Evolutionary conservation across 2,329 filamentous ascomycete species (phyloP).

Genomic region (Cryphonectria japonica): DNA sequence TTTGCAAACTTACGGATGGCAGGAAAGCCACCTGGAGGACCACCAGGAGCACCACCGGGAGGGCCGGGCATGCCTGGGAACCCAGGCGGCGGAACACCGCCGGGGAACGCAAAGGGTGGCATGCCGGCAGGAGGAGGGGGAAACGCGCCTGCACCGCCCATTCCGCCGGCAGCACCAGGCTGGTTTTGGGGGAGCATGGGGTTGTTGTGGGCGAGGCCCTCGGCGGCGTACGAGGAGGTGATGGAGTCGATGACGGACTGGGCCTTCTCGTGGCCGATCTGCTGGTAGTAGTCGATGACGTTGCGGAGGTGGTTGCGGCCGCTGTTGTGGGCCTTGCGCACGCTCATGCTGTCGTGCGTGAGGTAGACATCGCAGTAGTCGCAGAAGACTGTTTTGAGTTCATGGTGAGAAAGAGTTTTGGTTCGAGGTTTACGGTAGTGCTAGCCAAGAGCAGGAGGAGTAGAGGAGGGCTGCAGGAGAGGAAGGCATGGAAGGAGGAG

Average conservation of each 20-base stretch:
- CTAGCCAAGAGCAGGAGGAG: not conserved
- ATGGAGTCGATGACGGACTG: conserved; percentile 99
- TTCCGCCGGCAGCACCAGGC: conserved; percentile 55
- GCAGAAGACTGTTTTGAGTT: conserved; percentile 69
- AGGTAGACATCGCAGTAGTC: conserved; percentile 99
- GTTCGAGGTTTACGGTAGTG: not conserved
- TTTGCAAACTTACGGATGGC: conserved; percentile 31
- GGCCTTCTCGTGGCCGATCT: conserved; percentile 98
- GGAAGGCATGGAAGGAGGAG: not conserved
- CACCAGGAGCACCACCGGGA: conserved; percentile 17
- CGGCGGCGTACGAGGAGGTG: conserved; percentile 91
- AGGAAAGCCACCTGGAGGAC: conserved; percentile 13
- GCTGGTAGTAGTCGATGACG: conserved; percentile 98
- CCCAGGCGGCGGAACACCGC: conserved; percentile 36
- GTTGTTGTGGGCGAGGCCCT: conserved; percentile 85
- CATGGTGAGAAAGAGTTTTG: not conserved
- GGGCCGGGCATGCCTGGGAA: conserved; percentile 33
- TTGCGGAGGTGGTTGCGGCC: conserved; percentile 97
- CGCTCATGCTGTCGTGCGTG: conserved; percentile 99
- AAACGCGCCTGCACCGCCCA: conserved; percentile 37
- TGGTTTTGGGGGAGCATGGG: conserved; percentile 78
- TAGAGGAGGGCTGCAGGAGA: too few relatives aligned
- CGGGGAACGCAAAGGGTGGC: conserved; percentile 36
- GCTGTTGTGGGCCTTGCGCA: conserved; percentile 97
- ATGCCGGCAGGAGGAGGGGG: conserved; percentile 39